Percentiles rank a stretch among this genome's conserved stretches.
These are phyloP conservation scores for Solanum chilense DNA, from an alignment of 257 asterid species.

Conservation along the genomic window DNA sequence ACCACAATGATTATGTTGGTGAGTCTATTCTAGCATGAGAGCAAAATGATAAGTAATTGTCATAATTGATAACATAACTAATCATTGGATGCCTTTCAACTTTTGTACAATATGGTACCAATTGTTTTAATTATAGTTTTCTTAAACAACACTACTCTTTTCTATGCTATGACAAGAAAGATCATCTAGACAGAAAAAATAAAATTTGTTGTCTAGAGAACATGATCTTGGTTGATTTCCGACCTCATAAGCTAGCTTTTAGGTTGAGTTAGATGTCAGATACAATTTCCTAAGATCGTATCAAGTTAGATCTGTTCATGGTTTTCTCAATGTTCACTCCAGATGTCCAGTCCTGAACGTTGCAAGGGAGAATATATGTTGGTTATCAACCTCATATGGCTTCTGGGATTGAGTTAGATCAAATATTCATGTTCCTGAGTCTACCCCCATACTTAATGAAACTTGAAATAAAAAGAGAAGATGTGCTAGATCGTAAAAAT, in stretches of 20 bases:
- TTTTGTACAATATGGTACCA: background rate
- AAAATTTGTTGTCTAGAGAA: background rate
- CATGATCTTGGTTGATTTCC: background rate
- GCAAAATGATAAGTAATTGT: background rate
- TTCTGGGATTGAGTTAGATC: background rate
- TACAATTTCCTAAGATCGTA: background rate
- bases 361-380: background rate
- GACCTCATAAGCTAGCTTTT: background rate
- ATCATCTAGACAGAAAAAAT: background rate
- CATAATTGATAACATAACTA: background rate
- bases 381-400: background rate
- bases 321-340: background rate
- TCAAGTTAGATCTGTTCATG: background rate
- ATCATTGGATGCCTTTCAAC: background rate
- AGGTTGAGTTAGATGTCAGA: background rate
- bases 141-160: background rate
- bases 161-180: background rate
- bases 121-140: background rate
- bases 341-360: background rate
- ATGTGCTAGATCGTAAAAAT: background rate
- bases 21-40: background rate
- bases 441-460: background rate
- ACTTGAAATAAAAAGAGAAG: background rate
- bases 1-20: background rate
- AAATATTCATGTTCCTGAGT: background rate